Evolutionary conservation across 169 alveolate genomes (phyloP), one percentile per base, ranked within the genome.

Genomic region (Plasmodium chabaudi): DNA sequence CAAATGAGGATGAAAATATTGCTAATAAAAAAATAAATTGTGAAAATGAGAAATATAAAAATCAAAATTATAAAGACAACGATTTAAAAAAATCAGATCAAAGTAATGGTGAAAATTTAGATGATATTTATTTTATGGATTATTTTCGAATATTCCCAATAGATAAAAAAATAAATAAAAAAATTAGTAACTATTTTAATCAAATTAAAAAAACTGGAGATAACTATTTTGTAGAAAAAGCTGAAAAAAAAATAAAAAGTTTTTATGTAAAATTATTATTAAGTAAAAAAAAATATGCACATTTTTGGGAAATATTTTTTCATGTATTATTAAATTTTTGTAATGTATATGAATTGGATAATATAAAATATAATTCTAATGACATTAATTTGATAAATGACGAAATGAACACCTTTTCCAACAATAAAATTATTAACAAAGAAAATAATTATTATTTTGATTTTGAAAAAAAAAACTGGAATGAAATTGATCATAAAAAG

Each of bases 261-360:
- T 82, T 82, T 57, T 34, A 70, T 34, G 56, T 69, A 10, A 82
- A 42, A 49, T 39, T 82, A 39, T 34, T 56, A 9, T 67, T 51
- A 49, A 34, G 15, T 17, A 82, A 73, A 56, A 82, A 82, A 56
- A 82, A 51, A 53, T 82, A 82, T 57, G 21, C 39, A 42, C 46
- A 59, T 7, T 82, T 82, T 82, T 82, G 90, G 90, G 73, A 82
- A 39, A 46, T 82, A 17, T 67, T 82, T 69, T 82, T 82, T 67
- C 90, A 82, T 49, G 34, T 82, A 42, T 39, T 82, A 63, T 68
- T 82, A 53, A 82, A 82, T 49, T 82, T 82, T 82, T 82, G 90
- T 71, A 82, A 82, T 82, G 64, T 82, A 5, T 82, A 82, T 23
- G 90, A 82, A 68, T 55, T 82, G 49, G 69, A 61, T 49, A 23